A percentile compares a stretch with the other conserved stretches of the same genome.
Evolutionary conservation across 345 rosid genomes (phyloP).

Genomic region (Citrus sp.): DNA sequence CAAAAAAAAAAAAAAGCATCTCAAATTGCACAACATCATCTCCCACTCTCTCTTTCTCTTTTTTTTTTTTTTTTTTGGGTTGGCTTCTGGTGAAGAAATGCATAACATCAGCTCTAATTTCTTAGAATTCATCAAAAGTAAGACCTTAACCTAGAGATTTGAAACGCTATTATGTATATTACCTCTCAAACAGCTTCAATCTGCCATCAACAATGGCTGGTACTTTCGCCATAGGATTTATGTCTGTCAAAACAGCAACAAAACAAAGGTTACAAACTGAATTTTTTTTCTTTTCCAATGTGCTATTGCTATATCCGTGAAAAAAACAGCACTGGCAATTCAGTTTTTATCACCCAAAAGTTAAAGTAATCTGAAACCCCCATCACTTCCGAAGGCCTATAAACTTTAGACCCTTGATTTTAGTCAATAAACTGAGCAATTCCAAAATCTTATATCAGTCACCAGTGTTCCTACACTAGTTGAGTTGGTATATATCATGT

Average conservation of each 20-base stretch:
- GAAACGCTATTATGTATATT: background rate
- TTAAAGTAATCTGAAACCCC: background rate
- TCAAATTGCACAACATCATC: background rate
- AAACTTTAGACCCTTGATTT: background rate
- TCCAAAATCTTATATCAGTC: background rate
- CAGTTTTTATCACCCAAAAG: background rate
- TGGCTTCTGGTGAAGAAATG: too few species aligned
- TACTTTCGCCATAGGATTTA: conserved; percentile 65
- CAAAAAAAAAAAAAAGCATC: background rate
- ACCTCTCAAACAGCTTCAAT: conserved; percentile 87
- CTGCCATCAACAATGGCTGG: conserved; percentile 82
- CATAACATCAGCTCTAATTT: background rate
- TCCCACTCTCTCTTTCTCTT: too few species aligned
- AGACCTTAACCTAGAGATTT: background rate
- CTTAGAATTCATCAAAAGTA: background rate
- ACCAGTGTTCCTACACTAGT: background rate
- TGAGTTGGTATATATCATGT: background rate
- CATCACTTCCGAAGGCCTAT: background rate
- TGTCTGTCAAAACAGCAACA: conserved; percentile 37
- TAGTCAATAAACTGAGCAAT: too few species aligned
- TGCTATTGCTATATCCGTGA: background rate
- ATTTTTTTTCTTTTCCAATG: background rate
- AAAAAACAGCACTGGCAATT: background rate
- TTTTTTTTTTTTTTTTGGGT: too few species aligned
- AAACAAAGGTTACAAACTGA: background rate